Base-by-base conservation (phyloP, 441 rosid genomes). In the Adansonia gregorii region DNA sequence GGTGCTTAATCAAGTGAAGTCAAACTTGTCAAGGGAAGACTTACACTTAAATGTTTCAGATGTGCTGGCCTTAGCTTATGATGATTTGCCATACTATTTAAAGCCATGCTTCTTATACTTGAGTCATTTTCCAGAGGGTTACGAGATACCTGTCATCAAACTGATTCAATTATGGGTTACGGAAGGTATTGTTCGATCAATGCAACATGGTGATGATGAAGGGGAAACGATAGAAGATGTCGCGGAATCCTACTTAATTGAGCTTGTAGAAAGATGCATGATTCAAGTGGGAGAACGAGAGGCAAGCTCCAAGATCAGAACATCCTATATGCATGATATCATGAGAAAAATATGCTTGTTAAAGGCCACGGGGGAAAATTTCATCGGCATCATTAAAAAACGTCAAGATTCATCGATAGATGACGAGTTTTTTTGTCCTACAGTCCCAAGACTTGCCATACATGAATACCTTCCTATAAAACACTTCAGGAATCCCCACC, bases 31-130 rank as follows among this genome's bases (percentile, higher is more conserved):
- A 45, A 8, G 52, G 12, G 10, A 48, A 39, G 43, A 39, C 43
- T 6, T 39, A 39, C 6, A 39, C 6, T 39, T 39, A 39, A 39
- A 39, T 6, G 43, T 2, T 3, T 4, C 1, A 0, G 1, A 3
- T 8, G 14, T 55, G 24, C 2, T 17, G 6, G 24, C 60, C 24
- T 17, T n/a, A 19, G 45, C 22, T 15, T 64, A 31, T 64, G 48
- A 64, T 9, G 73, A 70, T 67, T 68, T 86, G 59, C 86, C 84
- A 0, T 35, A 14, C 27, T 12, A 14, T 2, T 54, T 86, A 72
- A 86, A 82, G 58, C 82, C 71, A 55, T 84, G 84, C 64, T 84
- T 86, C 8, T 80, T 80, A 43, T 81, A 82, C 74, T 39, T 86
- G 3, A 83, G 80, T 11, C 84, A 80, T 8, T 86, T 54, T 17